phyloP scores from a whole-genome alignment of 176 grass and related monocot species.

The Aegilops bicornis region DNA sequence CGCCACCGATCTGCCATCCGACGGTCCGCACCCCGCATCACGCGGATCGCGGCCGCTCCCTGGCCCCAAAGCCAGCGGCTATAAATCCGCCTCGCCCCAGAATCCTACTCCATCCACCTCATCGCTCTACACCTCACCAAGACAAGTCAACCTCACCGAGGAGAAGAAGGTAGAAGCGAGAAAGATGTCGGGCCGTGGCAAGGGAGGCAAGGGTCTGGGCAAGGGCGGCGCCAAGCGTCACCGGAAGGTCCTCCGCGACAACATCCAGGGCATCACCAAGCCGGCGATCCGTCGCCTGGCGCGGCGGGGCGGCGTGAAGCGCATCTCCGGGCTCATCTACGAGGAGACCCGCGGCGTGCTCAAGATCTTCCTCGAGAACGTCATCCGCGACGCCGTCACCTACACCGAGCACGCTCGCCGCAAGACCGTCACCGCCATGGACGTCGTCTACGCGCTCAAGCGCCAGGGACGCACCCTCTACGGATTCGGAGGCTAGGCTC shows the following conservation, averaged over 20 bases:
- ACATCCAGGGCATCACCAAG: background rate
- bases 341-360: background rate
- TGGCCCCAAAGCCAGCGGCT: too few species aligned
- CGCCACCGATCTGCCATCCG: too few species aligned
- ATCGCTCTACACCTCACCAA: too few species aligned
- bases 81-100: too few species aligned
- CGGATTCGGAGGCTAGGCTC: slow-evolving; percentile 69
- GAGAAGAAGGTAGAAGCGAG: too few species aligned
- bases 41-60: too few species aligned
- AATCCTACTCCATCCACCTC: too few species aligned
- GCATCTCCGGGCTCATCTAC: background rate
- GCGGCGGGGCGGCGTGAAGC: background rate
- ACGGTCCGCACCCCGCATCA: too few species aligned
- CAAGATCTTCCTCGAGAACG: background rate
- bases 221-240: background rate
- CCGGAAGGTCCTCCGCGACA: background rate
- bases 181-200: background rate
- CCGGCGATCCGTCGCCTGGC: background rate
- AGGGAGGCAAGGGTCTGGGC: background rate
- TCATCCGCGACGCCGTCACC: background rate
- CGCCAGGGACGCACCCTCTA: slow-evolving; percentile 90
- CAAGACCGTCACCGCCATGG: slow-evolving; percentile 83
- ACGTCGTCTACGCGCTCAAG: slow-evolving; percentile 87
- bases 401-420: slow-evolving; percentile 40
- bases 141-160: too few species aligned